These are phyloP conservation scores for Myxozyma udenii DNA, from an alignment of 805 yeast species.

Conservation along the genomic window DNA sequence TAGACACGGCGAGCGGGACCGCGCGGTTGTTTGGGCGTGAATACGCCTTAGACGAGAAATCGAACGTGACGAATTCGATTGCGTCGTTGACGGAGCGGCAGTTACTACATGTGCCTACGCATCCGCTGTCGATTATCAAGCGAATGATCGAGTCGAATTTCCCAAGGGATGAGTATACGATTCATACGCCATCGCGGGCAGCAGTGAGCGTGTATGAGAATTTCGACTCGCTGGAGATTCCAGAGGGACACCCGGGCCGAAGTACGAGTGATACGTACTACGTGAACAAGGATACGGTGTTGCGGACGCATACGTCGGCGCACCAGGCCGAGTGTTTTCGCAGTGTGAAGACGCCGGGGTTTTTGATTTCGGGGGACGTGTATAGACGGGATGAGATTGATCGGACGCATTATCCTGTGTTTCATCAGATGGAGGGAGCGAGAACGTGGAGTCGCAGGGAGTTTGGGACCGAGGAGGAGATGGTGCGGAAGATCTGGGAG, in stretches of 20 bases:
- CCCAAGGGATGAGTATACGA: slow-evolving; percentile 55
- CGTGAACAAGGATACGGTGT: slow-evolving; percentile 63
- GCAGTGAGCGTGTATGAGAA: slow-evolving; percentile 79
- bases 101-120: slow-evolving; percentile 68
- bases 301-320: slow-evolving; percentile 95
- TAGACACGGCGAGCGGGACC: background rate
- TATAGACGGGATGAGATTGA: slow-evolving; percentile 94
- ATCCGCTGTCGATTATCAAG: slow-evolving; percentile 86
- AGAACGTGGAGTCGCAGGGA: slow-evolving; percentile 67
- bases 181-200: slow-evolving; percentile 76
- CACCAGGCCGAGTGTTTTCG: slow-evolving; percentile 70
- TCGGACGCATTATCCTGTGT: slow-evolving; percentile 93
- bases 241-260: slow-evolving; percentile 89
- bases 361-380: slow-evolving; percentile 91
- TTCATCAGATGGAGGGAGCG: slow-evolving; percentile 98
- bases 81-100: slow-evolving; percentile 64
- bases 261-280: slow-evolving; percentile 91
- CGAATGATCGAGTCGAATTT: slow-evolving; percentile 69
- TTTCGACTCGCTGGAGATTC: slow-evolving; percentile 90
- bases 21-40: slow-evolving; percentile 1
- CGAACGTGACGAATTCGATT: slow-evolving; percentile 79
- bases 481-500: slow-evolving; percentile 47
- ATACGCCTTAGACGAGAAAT: slow-evolving; percentile 60
- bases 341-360: slow-evolving; percentile 69
- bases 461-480: slow-evolving; percentile 34